Base-by-base conservation (phyloP, 2,329 filamentous ascomycete genomes). In the Talaromyces marneffei region DNA sequence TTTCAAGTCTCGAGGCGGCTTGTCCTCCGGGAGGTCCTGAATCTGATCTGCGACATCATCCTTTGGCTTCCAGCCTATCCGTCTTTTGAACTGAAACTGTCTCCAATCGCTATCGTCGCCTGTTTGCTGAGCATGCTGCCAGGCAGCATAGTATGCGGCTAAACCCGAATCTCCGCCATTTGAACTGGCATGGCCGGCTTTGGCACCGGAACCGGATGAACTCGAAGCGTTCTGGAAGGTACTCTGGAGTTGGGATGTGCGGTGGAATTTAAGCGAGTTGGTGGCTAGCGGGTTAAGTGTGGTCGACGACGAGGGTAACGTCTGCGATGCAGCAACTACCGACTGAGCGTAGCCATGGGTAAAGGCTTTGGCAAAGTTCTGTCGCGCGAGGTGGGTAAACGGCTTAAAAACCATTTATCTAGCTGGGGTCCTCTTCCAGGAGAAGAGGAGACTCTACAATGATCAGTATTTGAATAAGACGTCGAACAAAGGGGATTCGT, bases 291-390 rank as follows among this genome's bases (percentile, higher is more conserved):
- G 78, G 65, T 81, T 82, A 62, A 85, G 76, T 18, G 52, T 39
- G 39, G 52, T 55, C 46, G 79, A 78, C 61, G 82, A 82, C 68
- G 83, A 82, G 39, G 60, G 87, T 91, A 84, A 83, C 80, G 89
- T 87, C 84, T 96, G 92, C 66, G 91, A 91, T 71, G 92, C 93
- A 73, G 94, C 94, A 79, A 99, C 92, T 79, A 97, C 89, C 66
- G 92, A 96, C 77, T 97, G 93, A 70, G 92, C 92, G 85, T 97
- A 97, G 79, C 93, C 93, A 85, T 97, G 91, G 77, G 91, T 93
- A 77, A 97, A 89, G 73, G 92, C 92, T 82, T 97, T 97, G 74
- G 91, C 88, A 80, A 97, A 89, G 88, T 91, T 92, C 85, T 93
- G 90, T 83, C 94, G 93, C 86, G 96, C 91, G 83, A 97, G 90